Base-by-base conservation (phyloP, 2,329 filamentous ascomycete species). In the Colletotrichum nymphaeae region DNA sequence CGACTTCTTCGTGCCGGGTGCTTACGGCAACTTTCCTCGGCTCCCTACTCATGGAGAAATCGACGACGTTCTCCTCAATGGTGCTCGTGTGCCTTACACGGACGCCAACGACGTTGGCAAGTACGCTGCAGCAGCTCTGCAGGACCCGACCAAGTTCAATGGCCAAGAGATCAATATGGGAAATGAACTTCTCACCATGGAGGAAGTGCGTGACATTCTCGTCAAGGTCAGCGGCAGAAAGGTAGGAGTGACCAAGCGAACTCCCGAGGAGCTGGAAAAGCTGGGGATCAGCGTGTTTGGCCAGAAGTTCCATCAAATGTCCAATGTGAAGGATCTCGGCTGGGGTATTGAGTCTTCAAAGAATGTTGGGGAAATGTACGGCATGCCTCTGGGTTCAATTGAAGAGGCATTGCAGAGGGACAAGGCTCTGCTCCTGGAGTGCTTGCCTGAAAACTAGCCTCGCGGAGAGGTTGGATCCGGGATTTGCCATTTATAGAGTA, bases 81-180 rank as follows among this genome's bases (percentile, higher is more conserved):
- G 76, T 0, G 74, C 69, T 19, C 75, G 63, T 16, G 67, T 83
- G 66, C 76, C 76, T 2, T 76, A 79, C 24, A 82, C 79, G 0
- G 82, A 82, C 57, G 74, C 67, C 0, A 63, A 71, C 42, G 81
- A 83, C 49, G 60, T 83, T 12, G 82, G 81, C 0, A 78, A 67
- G 69, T 84, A 81, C 63, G 81, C 76, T 1, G 77, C 80, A 1
- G 79, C 80, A 1, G 82, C 81, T 6, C 46, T 84, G 3, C 77
- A 74, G 58, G 59, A 82, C 22, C 80, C 80, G 4, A 62, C 59
- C 53, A 80, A 76, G 63, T 84, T 83, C 55, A 64, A 35, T 2
- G 76, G 77, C 5, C 75, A 80, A 12, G 80, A 79, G 49, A 80
- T 84, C n/a, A 77, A 81, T 1, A 74, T 84, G 4, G 75, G 64